Percentiles rank a stretch among this genome's conserved stretches.
Evolutionary conservation across 352 stramenopile species (phyloP).

Genomic region (Halophytophthora batemanensis): DNA sequence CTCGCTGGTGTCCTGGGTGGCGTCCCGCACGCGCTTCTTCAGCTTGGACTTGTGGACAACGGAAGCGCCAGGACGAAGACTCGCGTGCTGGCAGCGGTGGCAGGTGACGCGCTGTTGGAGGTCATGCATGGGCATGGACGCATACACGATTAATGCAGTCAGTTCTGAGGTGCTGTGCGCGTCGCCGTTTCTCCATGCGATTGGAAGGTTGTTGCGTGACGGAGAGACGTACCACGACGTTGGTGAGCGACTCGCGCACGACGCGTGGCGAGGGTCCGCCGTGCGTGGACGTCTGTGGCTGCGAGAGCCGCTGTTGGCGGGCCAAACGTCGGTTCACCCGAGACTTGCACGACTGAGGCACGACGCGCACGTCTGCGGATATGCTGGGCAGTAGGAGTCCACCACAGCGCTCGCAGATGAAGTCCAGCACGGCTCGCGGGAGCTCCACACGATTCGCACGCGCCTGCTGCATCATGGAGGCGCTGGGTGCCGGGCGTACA

Average conservation of each 20-base stretch:
- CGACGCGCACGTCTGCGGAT: constrained; percentile 49
- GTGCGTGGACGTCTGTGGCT: constrained; percentile 11
- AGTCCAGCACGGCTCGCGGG: constrained; percentile 51
- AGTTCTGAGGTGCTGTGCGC: not conserved
- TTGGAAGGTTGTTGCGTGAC: not conserved
- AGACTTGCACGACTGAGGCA: constrained; percentile 34
- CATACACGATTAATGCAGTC: no score
- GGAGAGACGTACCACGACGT: constrained; percentile 30
- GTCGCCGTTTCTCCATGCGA: not conserved
- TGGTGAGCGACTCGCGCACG: constrained; percentile 28
- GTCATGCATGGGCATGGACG: no score
- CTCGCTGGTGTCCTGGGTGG: not conserved
- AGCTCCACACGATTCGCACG: constrained; percentile 32
- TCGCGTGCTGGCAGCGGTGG: constrained; percentile 51
- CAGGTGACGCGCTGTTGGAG: constrained; percentile 42
- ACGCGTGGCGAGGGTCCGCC: constrained; percentile 10
- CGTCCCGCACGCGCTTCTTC: constrained; percentile 35
- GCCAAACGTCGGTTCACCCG: constrained; percentile 51
- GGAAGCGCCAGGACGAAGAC: constrained; percentile 40
- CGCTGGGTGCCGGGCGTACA: constrained; percentile 18
- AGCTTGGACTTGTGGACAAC: constrained; percentile 45
- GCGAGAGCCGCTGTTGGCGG: constrained; percentile 29
- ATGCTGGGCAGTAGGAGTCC: constrained; percentile 60
- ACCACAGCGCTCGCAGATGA: constrained; percentile 60
- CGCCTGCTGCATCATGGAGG: constrained; percentile 52